phyloP scores from a whole-genome alignment of 2,329 filamentous ascomycete species.

The Waltergamsia citrina region DNA sequence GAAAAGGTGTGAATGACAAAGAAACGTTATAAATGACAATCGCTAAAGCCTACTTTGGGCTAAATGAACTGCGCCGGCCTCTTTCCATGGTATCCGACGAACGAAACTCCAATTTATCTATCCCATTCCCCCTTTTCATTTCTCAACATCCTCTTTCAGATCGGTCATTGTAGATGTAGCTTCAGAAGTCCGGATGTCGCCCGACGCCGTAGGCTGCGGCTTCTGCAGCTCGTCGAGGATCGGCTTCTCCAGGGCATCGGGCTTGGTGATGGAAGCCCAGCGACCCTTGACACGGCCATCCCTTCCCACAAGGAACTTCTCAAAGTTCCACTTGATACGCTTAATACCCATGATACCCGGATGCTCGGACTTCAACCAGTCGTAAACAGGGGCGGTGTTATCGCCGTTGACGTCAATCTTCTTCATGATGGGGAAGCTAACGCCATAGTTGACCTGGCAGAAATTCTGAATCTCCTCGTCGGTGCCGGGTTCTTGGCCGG shows the following conservation, averaged over 20 bases:
- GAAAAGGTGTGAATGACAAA: too few species aligned
- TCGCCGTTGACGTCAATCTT: constrained; percentile 94
- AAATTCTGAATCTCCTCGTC: constrained; percentile 74
- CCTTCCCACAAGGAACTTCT: constrained; percentile 86
- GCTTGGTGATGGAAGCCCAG: constrained; percentile 85
- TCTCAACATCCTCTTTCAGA: too few species aligned
- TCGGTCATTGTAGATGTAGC: background rate
- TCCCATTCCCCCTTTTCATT: too few species aligned
- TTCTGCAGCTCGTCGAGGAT: constrained; percentile 66
- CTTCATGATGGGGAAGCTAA: constrained; percentile 80
- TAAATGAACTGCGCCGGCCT: too few species aligned
- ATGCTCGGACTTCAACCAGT: constrained; percentile 66
- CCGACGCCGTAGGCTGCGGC: constrained; percentile 3
- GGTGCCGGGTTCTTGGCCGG: constrained; percentile 75
- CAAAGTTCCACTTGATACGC: constrained; percentile 98
- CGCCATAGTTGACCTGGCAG: constrained; percentile 88
- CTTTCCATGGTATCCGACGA: too few species aligned
- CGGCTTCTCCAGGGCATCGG: constrained; percentile 64
- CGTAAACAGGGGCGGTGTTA: constrained; percentile 66
- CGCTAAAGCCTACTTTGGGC: too few species aligned
- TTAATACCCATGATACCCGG: constrained; percentile 81
- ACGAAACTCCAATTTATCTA: too few species aligned
- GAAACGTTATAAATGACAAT: too few species aligned
- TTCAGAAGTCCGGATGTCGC: background rate
- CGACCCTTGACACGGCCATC: constrained; percentile 79